Conservation (phyloP, 495 filamentous ascomycete genomes). For the Penicillium canescens region DNA sequence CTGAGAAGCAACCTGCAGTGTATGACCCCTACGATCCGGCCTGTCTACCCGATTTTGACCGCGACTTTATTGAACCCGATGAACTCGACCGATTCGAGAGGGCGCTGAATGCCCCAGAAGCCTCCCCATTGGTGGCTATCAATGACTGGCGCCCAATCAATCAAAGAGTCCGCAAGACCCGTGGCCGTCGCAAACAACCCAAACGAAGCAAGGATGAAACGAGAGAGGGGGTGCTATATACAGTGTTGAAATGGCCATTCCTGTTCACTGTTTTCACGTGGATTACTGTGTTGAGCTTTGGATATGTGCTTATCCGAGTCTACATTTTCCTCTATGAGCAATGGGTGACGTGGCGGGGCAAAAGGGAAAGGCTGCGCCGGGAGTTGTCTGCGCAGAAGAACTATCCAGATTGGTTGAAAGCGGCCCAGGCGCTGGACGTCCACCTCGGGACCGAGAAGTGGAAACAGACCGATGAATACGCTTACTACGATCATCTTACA, state of each 20-base stretch:
- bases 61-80: conserved; percentile 61
- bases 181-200: conserved; percentile 42
- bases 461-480: conserved; percentile 87
- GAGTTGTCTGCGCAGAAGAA: conserved; percentile 67
- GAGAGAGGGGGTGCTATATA: conserved; percentile 87
- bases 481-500: conserved; percentile 89
- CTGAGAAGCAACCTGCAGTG: conserved; percentile 27
- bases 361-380: conserved; percentile 65
- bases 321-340: conserved; percentile 90
- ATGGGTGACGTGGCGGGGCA: conserved; percentile 61
- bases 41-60: conserved; percentile 61
- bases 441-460: conserved; percentile 82
- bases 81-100: conserved; percentile 53
- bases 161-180: conserved; percentile 58
- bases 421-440: conserved; percentile 75
- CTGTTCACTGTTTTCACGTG: conserved; percentile 75
- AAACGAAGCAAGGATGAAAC: conserved; percentile 82
- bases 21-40: conserved; percentile 39
- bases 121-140: conserved; percentile 61
- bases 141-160: conserved; percentile 86
- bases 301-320: conserved; percentile 77
- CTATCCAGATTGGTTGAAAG: conserved; percentile 80
- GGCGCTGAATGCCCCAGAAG: conserved; percentile 50
- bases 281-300: conserved; percentile 66
- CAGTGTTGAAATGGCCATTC: conserved; percentile 87